Base-by-base conservation (phyloP, 305 asterid genomes). In the Solanum chacoense region DNA sequence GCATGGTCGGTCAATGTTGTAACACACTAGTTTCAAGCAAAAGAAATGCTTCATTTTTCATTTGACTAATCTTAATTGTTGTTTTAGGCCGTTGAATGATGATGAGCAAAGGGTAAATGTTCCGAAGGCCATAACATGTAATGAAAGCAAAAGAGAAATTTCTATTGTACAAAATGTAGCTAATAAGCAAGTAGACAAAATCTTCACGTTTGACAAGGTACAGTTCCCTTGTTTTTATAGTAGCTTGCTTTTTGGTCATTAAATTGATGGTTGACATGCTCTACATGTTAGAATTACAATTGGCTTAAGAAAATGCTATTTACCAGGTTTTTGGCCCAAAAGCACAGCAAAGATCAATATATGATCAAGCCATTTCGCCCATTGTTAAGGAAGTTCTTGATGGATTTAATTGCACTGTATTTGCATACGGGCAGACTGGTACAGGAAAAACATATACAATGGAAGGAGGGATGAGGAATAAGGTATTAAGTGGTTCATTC, bases 361-460 rank as follows among this genome's bases (percentile, higher is more conserved):
- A 95, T 81, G 98, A 95, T 92, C 97, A 96, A 92, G 93, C 97
- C 34, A 94, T 96, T 92, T 91, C 94, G 22, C 97, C 98, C 34
- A 93, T 96, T 87, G 98, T 96, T 85, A 90, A 91, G 88, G 97
- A 96, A 90, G 98, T 95, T 65, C 92, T 96, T 71, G 98, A 94
- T 71, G 98, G 98, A 65, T 96, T 93, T 92, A 96, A 94, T 88
- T 95, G 97, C 91, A 96, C 98, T 3, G 96, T 94, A 28, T 95
- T 96, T 89, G 98, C 98, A 3, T 96, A 96, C 88, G 98, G 98
- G 89, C 97, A 95, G 89, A 95, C 98, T 26, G 98, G 97, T 87
- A 95, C 98, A 10, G 97, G 98, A 40, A 94, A 94, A 88, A 94
- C 98, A 16, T 94, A 94, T 90, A 93, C 98, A 37, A 94, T 95